Evolutionary conservation across 2,329 filamentous ascomycete genomes (phyloP).

Genomic region (Calonectria pteridis): DNA sequence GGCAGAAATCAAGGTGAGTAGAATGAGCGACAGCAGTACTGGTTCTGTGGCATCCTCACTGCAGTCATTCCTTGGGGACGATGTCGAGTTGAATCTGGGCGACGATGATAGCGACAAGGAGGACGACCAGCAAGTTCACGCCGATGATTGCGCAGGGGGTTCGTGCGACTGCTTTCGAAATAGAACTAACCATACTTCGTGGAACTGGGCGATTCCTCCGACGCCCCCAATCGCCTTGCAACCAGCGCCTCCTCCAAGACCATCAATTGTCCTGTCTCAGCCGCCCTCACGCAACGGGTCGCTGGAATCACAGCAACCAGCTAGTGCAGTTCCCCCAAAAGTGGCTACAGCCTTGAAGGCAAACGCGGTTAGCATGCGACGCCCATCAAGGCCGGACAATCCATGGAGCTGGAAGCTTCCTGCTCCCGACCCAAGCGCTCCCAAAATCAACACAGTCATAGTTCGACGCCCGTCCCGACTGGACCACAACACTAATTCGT

Average conservation of each 20-base stretch:
- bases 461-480: slow-evolving; percentile 18
- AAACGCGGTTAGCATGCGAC: slow-evolving; percentile 19
- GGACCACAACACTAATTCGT: slow-evolving; percentile 4
- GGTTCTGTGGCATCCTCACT: slow-evolving; percentile 12
- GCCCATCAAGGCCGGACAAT: slow-evolving; percentile 23
- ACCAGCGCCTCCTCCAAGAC: slow-evolving; percentile 17
- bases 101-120: slow-evolving; percentile 7
- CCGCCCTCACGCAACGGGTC: background rate
- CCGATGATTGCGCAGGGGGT: background rate
- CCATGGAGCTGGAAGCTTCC: slow-evolving; percentile 26
- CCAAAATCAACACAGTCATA: slow-evolving; percentile 26
- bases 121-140: background rate
- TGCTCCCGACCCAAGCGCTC: slow-evolving; percentile 14
- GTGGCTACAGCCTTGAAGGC: slow-evolving; percentile 2
- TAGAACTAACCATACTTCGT: slow-evolving; percentile 15
- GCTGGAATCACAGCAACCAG: background rate
- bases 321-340: background rate
- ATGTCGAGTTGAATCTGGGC: slow-evolving; percentile 3
- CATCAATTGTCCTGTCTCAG: background rate
- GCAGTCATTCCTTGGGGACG: slow-evolving; percentile 18
- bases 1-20: background rate
- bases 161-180: background rate
- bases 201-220: slow-evolving; percentile 23
- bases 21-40: slow-evolving; percentile 20
- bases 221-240: slow-evolving; percentile 1